Base-by-base conservation (phyloP, 2,329 filamentous ascomycete genomes). In the Scedosporium boydii region DNA sequence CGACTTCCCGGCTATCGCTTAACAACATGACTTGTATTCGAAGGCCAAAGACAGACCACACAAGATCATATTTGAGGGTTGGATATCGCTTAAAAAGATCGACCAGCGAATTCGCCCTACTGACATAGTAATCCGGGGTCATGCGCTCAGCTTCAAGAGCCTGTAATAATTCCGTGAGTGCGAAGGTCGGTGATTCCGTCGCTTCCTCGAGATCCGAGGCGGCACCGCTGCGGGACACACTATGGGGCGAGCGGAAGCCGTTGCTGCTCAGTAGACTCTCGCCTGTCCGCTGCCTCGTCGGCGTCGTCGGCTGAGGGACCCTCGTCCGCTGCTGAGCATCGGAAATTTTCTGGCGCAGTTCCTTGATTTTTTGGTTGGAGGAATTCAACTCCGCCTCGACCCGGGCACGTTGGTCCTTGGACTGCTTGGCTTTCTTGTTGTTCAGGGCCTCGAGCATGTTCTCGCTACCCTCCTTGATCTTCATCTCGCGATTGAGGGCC, bases 401-500 rank as follows among this genome's bases (percentile, higher is more conserved):
- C 68, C 84, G 83, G 64, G 83, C 79, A 55, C 90, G 84, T 72
- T 93, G 90, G 64, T 93, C 93, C 72, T 93, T 96, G 66, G 90
- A 89, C 73, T 98, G 93, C 76, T 98, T 99, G 56, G 91, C 89
- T 74, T 96, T 97, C 76, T 99, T 99, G 55, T 87, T 84, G 73
- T 97, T 91, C 67, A 99, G 78, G 12, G 95, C 95, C 77, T 99
- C 95, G 46, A 99, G 81, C 84, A 99, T 87, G 73, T 99, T 99
- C 79, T 99, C 95, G 63, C 93, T 97, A 21, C 95, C 95, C 69
- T 93, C 90, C 75, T 96, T 97, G 72, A 99, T 98, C 80, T 98
- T 98, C 77, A 93, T 87, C 77, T 99, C 96, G 70, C 96, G 93
- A 68, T 92, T 93, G 66, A 99, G 88, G 70, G 88, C 85, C 69